These are phyloP conservation scores for Penicillium janthinellum DNA, from an alignment of 2,329 filamentous ascomycete species.

Conservation along the genomic window DNA sequence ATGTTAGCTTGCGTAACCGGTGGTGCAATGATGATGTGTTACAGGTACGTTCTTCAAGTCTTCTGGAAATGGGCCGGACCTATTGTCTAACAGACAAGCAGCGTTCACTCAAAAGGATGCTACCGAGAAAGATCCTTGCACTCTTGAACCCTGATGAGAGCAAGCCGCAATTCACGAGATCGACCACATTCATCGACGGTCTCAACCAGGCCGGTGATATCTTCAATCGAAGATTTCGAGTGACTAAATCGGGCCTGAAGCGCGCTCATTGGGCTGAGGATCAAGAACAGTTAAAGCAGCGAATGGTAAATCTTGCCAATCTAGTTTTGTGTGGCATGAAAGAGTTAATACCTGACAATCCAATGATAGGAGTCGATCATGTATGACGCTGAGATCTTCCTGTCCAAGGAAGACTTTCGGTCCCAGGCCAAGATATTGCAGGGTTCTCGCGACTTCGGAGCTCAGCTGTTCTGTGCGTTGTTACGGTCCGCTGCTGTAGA, in stretches of 20 bases:
- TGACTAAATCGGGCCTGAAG: constrained; percentile 71
- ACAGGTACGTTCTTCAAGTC: constrained; percentile 51
- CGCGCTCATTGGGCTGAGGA: constrained; percentile 76
- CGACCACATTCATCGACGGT: constrained; percentile 76
- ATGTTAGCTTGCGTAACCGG: constrained; percentile 74
- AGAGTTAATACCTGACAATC: constrained; percentile 14
- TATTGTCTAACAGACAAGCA: constrained; percentile 21
- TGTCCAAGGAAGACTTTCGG: constrained; percentile 73
- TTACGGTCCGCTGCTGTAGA: constrained; percentile 81
- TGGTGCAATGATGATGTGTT: constrained; percentile 82
- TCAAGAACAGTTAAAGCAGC: constrained; percentile 60
- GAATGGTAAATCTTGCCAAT: constrained; percentile 38
- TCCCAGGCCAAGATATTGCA: constrained; percentile 67
- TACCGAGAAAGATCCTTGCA: constrained; percentile 66
- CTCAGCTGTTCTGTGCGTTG: constrained; percentile 86
- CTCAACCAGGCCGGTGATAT: constrained; percentile 67
- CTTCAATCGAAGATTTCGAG: constrained; percentile 70
- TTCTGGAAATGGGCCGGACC: background rate
- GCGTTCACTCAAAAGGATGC: constrained; percentile 60
- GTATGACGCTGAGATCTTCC: constrained; percentile 65
- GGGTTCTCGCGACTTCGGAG: constrained; percentile 86
- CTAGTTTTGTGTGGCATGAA: constrained; percentile 12
- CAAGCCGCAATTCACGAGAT: constrained; percentile 72
- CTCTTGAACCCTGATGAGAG: constrained; percentile 69
- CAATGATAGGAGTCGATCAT: constrained; percentile 55